These are phyloP conservation scores for Sphaerostilbella broomeana DNA, from an alignment of 2,329 filamentous ascomycete genomes.

Conservation along the genomic window DNA sequence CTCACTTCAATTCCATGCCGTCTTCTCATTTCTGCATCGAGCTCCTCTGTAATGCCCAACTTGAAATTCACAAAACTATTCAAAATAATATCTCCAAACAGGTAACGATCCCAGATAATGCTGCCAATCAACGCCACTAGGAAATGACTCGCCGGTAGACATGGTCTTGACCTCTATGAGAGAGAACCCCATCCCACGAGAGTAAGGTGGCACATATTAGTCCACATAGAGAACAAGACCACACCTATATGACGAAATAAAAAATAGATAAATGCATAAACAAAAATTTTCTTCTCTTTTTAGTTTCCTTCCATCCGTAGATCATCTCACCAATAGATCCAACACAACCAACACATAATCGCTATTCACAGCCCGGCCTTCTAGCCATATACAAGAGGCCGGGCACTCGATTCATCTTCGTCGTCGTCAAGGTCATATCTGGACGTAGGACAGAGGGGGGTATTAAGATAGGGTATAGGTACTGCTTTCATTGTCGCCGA, in stretches of 20 bases:
- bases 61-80: background rate
- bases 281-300: constrained; percentile 1
- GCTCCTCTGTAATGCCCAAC: background rate
- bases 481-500: constrained; percentile 32
- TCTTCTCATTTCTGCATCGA: background rate
- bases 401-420: constrained; percentile 22
- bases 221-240: constrained; percentile 1
- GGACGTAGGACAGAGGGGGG: constrained; percentile 29
- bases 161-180: constrained; percentile 19
- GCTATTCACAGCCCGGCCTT: constrained; percentile 5
- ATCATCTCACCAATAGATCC: constrained; percentile 2
- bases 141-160: background rate
- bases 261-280: constrained; percentile 4
- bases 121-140: constrained; percentile 14
- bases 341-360: constrained; percentile 11
- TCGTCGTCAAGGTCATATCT: constrained; percentile 29
- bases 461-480: constrained; percentile 37
- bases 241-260: background rate
- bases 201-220: constrained; percentile 10
- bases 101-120: constrained; percentile 12
- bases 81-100: constrained; percentile 6
- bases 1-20: no score
- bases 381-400: constrained; percentile 11
- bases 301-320: background rate
- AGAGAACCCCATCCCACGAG: constrained; percentile 4